These are phyloP conservation scores for Thalassiosira livingstoniorum DNA, from an alignment of 352 stramenopile species.

Conservation along the genomic window DNA sequence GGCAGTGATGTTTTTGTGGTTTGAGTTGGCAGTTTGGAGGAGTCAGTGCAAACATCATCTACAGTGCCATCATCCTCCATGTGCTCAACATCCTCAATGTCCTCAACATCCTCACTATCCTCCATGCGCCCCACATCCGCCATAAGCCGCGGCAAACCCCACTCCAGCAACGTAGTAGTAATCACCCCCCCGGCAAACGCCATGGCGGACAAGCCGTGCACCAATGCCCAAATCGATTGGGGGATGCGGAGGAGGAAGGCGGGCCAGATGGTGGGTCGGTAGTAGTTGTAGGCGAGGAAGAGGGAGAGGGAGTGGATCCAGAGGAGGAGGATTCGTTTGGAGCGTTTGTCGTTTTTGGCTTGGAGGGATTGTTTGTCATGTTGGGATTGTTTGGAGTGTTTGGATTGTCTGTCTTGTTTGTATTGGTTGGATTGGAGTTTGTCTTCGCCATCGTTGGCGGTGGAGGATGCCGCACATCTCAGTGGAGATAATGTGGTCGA, in stretches of 20 bases:
- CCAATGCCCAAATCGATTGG: background rate
- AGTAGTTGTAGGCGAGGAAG: background rate
- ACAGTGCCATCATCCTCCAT: too few species aligned
- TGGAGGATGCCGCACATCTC: too few species aligned
- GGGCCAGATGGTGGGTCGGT: background rate
- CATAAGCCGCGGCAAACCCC: background rate
- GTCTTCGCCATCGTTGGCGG: too few species aligned
- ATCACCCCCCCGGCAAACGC: slow-evolving; percentile 19
- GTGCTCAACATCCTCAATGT: background rate
- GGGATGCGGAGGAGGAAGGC: background rate
- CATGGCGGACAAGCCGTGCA: slow-evolving; percentile 5
- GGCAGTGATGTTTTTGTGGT: too few species aligned
- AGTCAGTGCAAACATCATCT: too few species aligned
- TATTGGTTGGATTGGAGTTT: too few species aligned
- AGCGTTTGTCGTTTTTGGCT: background rate
- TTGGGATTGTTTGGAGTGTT: too few species aligned
- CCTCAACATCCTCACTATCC: background rate
- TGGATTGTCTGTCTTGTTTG: too few species aligned
- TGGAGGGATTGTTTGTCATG: too few species aligned
- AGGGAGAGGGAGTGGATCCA: slow-evolving; percentile 4
- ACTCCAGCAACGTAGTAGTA: slow-evolving; percentile 22
- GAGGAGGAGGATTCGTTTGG: slow-evolving; percentile 3
- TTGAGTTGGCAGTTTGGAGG: too few species aligned
- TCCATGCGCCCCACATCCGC: background rate
- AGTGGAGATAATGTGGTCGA: too few species aligned